Percentiles rank a stretch among this genome's conserved stretches.
Evolutionary conservation across 208 protist genomes (phyloP).

Genomic region (Leishmania mexicana): DNA sequence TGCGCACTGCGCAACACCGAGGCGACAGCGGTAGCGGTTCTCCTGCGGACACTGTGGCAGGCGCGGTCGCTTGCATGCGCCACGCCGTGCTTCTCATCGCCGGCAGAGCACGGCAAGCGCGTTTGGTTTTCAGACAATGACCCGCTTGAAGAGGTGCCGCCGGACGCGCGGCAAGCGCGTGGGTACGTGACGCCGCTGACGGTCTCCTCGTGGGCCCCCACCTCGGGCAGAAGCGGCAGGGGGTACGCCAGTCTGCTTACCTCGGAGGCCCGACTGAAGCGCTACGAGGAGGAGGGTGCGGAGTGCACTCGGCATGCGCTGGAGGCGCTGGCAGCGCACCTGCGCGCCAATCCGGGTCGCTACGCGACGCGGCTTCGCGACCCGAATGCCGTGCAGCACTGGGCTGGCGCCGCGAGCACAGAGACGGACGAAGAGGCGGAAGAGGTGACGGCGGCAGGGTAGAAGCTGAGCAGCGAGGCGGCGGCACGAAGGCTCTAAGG

Average conservation of each 20-base stretch:
- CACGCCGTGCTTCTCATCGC: background rate
- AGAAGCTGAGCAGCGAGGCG: background rate
- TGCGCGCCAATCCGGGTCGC: constrained; percentile 44
- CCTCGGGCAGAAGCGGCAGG: background rate
- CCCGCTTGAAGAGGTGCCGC: constrained; percentile 20
- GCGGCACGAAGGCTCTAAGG: background rate
- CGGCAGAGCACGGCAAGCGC: background rate
- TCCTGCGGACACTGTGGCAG: constrained; percentile 4
- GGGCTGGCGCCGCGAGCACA: constrained; percentile 42
- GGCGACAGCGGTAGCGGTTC: constrained; percentile 32
- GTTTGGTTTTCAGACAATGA: background rate
- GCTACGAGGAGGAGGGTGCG: constrained; percentile 59
- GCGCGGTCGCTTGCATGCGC: background rate
- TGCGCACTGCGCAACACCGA: constrained; percentile 44
- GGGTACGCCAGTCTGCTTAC: constrained; percentile 9
- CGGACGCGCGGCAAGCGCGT: constrained; percentile 12
- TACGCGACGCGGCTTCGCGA: constrained; percentile 59
- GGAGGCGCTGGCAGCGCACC: constrained; percentile 47
- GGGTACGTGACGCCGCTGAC: constrained; percentile 29
- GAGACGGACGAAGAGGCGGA: constrained; percentile 14
- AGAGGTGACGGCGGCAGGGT: background rate
- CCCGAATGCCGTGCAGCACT: constrained; percentile 53
- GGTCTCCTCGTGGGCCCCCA: constrained; percentile 3
- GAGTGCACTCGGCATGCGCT: constrained; percentile 59
- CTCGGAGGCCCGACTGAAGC: constrained; percentile 27